Evolutionary conservation across 768 basidiomycete genomes (phyloP), one percentile per base, ranked within the genome.

Genomic region (Tephrocybe sp.): DNA sequence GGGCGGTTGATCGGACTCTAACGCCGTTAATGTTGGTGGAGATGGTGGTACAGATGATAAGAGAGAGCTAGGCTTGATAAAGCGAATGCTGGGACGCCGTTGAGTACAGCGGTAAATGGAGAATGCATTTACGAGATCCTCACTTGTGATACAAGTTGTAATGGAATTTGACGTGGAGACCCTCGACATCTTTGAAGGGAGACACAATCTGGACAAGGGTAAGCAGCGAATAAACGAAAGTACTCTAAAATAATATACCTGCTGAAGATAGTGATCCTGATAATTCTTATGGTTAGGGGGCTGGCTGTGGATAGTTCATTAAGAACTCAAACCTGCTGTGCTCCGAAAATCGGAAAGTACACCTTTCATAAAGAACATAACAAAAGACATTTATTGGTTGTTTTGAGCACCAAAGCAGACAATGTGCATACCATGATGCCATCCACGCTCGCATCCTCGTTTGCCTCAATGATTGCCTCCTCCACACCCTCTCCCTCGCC

Each of bases 161-260:
- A 62, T 93, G 89, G 65, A 97, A 98, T 64, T 95, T 95, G 75
- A 91, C 92, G 69, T 99, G 84, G 44, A 99, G 77, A 2, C 97
- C 96, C 69, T 99, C 97, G 52, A 99, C 97, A 59, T 99, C 97
- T 70, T 99, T 99, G 55, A 88, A 79, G 2, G 97, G 94, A 0
- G 92, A 94, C 6, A 99, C 94, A 48, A 98, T 83, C 89, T 91
- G 46, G 21, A 44, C 21, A 24, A 30, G 30, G 40, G 21, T 28
- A 48, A 35, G 54, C 22, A 52, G 51, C 4, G 32, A 24, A 25
- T 16, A 18, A 9, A 35, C 13, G 24, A 9, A 37, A n/a, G n/a
- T n/a, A 16, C 15, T 27, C 34, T 27, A 18, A 25, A 5, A 36
- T 35, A 35, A 42, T 31, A 44, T 53, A 86, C 89, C 74, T 98